Percentiles rank a stretch among this genome's conserved stretches.
phyloP scores from a whole-genome alignment of 2,329 filamentous ascomycete genomes.

The Penicillium sp. region DNA sequence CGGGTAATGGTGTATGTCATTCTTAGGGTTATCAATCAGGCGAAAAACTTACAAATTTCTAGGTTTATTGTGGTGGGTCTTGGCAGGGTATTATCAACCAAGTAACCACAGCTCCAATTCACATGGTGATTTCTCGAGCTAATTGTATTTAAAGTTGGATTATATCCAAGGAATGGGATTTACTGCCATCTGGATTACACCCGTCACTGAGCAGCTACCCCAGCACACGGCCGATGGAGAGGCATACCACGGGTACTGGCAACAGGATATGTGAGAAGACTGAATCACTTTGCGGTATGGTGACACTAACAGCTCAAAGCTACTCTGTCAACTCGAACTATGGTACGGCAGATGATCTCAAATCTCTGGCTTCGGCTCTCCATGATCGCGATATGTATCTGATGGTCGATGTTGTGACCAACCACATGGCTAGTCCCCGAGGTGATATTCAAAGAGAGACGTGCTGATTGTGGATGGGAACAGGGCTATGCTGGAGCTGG shows the following conservation, averaged over 20 bases:
- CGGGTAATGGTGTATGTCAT: conserved; percentile 20
- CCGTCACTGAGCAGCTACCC: conserved; percentile 41
- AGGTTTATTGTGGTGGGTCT: conserved; percentile 51
- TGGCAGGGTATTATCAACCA: conserved; percentile 49
- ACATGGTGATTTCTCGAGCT: background rate
- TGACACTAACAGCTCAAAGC: conserved; percentile 9
- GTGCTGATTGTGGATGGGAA: background rate
- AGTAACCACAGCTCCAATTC: background rate
- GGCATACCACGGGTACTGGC: conserved; percentile 53
- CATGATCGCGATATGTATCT: conserved; percentile 59
- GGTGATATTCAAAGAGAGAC: background rate
- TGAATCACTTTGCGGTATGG: background rate
- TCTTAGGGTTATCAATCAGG: no score
- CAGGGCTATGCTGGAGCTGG: conserved; percentile 16
- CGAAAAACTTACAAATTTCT: background rate
- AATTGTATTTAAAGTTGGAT: conserved; percentile 33
- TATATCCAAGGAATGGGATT: conserved; percentile 52
- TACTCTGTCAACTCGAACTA: conserved; percentile 59
- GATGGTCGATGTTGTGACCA: conserved; percentile 58
- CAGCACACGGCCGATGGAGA: conserved; percentile 37
- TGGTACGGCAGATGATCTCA: conserved; percentile 60
- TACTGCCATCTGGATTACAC: conserved; percentile 51
- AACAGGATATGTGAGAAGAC: conserved; percentile 41
- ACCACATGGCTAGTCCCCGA: conserved; percentile 14
- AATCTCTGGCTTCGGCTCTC: conserved; percentile 54